These are phyloP conservation scores for Ceratocystis albifundus DNA, from an alignment of 2,329 filamentous ascomycete species.

Conservation along the genomic window DNA sequence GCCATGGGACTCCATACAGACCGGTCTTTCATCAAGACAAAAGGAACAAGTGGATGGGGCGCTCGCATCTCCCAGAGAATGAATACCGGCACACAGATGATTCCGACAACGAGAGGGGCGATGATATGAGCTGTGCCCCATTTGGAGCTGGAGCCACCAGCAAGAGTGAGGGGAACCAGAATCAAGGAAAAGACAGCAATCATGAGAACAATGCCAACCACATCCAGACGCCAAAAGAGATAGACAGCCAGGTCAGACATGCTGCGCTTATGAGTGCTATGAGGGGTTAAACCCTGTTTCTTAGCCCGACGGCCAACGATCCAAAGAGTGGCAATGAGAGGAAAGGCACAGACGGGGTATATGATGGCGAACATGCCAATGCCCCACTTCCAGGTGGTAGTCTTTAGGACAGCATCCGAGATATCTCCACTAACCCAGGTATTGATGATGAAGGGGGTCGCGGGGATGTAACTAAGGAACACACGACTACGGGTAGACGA, in stretches of 20 bases:
- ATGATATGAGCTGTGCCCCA: slow-evolving; percentile 35
- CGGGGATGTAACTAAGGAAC: slow-evolving; percentile 53
- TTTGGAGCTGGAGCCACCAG: slow-evolving; percentile 33
- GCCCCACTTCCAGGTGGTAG: slow-evolving; percentile 49
- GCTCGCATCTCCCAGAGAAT: slow-evolving; percentile 39
- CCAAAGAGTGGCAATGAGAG: slow-evolving; percentile 43
- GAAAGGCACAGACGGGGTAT: slow-evolving; percentile 46
- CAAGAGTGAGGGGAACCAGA: slow-evolving; percentile 37
- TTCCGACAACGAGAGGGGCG: slow-evolving; percentile 36
- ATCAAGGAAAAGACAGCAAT: slow-evolving; percentile 39
- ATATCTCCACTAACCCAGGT: slow-evolving; percentile 54
- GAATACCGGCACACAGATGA: slow-evolving; percentile 41
- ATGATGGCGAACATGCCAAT: slow-evolving; percentile 55
- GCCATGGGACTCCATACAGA: slow-evolving; percentile 52
- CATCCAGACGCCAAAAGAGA: slow-evolving; percentile 39
- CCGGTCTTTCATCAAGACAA: slow-evolving; percentile 49
- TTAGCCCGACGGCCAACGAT: slow-evolving; percentile 43
- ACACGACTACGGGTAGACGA: slow-evolving; percentile 52
- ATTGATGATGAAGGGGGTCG: slow-evolving; percentile 50
- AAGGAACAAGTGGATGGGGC: slow-evolving; percentile 47
- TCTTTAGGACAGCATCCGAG: slow-evolving; percentile 36
- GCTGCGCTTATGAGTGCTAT: slow-evolving; percentile 30
- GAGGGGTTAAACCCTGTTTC: slow-evolving; percentile 36
- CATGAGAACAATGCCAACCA: slow-evolving; percentile 36
- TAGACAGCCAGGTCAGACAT: slow-evolving; percentile 23